Percentiles rank a stretch among this genome's conserved stretches.
Conservation (phyloP, 148 eudicot species). For the Amaranthus hypochondriacus region DNA sequence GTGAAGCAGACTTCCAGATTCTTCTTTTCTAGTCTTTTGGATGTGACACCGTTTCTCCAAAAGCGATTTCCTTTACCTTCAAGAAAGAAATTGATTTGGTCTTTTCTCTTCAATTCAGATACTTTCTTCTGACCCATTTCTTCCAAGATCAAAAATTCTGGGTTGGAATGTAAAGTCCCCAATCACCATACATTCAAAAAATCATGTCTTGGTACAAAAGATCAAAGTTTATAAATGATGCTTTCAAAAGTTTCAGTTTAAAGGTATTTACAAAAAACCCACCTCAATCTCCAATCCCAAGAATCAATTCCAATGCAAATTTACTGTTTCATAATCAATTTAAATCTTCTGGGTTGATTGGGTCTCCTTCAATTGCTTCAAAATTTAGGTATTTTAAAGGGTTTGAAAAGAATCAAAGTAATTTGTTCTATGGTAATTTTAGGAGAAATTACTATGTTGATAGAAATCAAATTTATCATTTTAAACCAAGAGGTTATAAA, state of each 20-base stretch:
- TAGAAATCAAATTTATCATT: slow-evolving; percentile 50
- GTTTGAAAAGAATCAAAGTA: slow-evolving; percentile 21
- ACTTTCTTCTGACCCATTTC: slow-evolving; percentile 5
- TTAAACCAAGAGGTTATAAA: slow-evolving; percentile 51
- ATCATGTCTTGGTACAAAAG: slow-evolving; percentile 57
- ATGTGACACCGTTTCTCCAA: background rate
- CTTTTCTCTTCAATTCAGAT: too few species aligned
- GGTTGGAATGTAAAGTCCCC: background rate
- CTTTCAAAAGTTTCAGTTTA: slow-evolving; percentile 32
- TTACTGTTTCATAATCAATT: slow-evolving; percentile 13
- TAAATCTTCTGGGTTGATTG: slow-evolving; percentile 17
- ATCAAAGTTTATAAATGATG: slow-evolving; percentile 33
- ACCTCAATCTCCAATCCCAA: slow-evolving; percentile 18
- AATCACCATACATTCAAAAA: background rate
- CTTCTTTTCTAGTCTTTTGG: background rate
- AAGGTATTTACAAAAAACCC: slow-evolving; percentile 32
- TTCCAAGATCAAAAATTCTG: background rate
- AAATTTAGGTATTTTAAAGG: slow-evolving; percentile 27
- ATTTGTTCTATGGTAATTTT: slow-evolving; percentile 21
- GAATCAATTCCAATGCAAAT: slow-evolving; percentile 16
- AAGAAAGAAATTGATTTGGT: background rate
- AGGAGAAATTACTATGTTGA: slow-evolving; percentile 72
- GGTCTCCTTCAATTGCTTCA: slow-evolving; percentile 37
- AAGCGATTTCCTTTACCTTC: background rate
- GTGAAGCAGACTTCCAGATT: slow-evolving; percentile 12